Percentiles rank a stretch among this genome's conserved stretches.
phyloP scores from a whole-genome alignment of 179 eudicot genomes.

The Vitellaria paradoxa region DNA sequence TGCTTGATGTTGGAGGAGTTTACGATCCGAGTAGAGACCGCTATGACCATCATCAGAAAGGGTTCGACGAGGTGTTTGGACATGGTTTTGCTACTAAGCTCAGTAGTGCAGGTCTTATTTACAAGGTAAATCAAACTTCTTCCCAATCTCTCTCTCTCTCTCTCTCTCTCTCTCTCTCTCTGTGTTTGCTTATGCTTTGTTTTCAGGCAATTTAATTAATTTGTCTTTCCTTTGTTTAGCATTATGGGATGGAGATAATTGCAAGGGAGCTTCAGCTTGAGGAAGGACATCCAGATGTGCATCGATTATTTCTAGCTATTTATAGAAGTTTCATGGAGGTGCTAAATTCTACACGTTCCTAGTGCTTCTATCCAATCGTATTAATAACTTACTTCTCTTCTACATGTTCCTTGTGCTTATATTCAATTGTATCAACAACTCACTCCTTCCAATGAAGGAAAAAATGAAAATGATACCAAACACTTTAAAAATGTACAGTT shows the following conservation, averaged over 20 bases:
- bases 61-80: conserved; percentile 85
- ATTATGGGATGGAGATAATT: conserved; percentile 81
- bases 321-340: conserved; percentile 97
- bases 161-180: too few species aligned
- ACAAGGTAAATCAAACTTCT: conserved; percentile 50
- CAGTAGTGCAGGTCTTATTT: conserved; percentile 97
- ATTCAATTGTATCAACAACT: too few species aligned
- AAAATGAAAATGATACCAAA: not conserved
- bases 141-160: not conserved
- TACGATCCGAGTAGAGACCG: conserved; percentile 72
- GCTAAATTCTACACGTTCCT: not conserved
- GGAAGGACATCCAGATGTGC: conserved; percentile 77
- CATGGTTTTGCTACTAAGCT: conserved; percentile 87
- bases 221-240: conserved; percentile 36
- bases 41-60: conserved; percentile 96
- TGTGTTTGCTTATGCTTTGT: not conserved
- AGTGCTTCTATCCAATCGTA: not conserved
- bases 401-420: not conserved
- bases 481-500: not conserved
- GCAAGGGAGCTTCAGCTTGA: conserved; percentile 88
- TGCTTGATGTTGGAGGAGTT: conserved; percentile 94
- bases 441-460: too few species aligned
- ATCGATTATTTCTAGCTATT: conserved; percentile 61
- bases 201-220: not conserved
- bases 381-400: not conserved